phyloP scores from a whole-genome alignment of 2,329 filamentous ascomycete genomes.

The Dendrostoma leiphaemia region DNA sequence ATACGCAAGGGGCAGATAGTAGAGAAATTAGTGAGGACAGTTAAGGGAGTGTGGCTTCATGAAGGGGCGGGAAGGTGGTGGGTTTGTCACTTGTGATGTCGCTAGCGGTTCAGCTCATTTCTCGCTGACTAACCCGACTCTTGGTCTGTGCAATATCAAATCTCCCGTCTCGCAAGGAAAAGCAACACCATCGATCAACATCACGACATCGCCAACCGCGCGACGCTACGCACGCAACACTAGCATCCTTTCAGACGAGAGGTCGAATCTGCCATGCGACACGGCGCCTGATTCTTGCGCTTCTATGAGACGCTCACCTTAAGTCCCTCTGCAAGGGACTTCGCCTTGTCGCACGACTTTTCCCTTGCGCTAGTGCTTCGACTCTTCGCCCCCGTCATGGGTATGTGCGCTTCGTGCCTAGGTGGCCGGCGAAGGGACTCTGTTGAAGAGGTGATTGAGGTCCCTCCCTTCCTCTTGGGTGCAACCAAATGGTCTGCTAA shows the following conservation, averaged over 20 bases:
- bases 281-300: conserved; percentile 1
- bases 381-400: conserved; percentile 2
- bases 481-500: neutral
- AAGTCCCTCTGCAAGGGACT: conserved; percentile 14
- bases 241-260: neutral
- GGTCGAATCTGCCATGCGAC: neutral
- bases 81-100: neutral
- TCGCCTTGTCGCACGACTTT: neutral
- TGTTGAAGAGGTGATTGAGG: conserved; percentile 15
- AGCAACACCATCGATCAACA: conserved; percentile 1
- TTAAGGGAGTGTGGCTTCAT: too few relatives aligned
- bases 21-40: too few relatives aligned
- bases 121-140: neutral
- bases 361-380: neutral
- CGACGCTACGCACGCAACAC: neutral
- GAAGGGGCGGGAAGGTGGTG: too few relatives aligned
- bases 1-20: too few relatives aligned
- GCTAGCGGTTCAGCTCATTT: neutral
- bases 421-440: conserved; percentile 17
- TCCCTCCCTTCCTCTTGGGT: neutral
- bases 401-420: conserved; percentile 17
- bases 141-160: neutral
- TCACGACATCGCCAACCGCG: neutral
- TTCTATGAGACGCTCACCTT: conserved; percentile 12
- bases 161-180: conserved; percentile 1